Conservation (phyloP, 805 yeast genomes). For the Myxozyma kluyveri region DNA sequence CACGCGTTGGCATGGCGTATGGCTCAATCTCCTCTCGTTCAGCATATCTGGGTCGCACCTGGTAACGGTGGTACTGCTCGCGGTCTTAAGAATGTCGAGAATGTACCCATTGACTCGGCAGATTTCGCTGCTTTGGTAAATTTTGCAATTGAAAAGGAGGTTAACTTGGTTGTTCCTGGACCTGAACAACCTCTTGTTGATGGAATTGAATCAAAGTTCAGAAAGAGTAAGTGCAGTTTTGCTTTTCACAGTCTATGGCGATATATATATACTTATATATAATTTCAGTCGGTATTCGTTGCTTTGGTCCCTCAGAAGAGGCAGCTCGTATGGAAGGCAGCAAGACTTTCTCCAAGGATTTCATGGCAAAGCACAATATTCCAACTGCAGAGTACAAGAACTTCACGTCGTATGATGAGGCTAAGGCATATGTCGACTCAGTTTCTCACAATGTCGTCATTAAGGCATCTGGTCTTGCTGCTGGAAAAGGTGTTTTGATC, state of each 20-base stretch:
- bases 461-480: conserved; percentile 97
- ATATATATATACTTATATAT: background rate
- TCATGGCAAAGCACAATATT: conserved; percentile 86
- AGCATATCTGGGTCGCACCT: conserved; percentile 83
- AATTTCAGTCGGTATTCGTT: conserved; percentile 76
- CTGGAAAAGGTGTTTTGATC: conserved; percentile 96
- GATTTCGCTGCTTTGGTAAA: conserved; percentile 68
- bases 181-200: conserved; percentile 99
- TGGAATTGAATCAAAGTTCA: conserved; percentile 73
- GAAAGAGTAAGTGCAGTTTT: conserved; percentile 38
- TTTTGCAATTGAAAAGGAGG: conserved; percentile 66
- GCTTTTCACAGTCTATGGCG: background rate
- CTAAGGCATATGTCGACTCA: conserved; percentile 63
- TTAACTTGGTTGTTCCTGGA: conserved; percentile 86
- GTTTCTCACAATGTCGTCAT: conserved; percentile 78
- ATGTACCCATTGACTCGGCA: conserved; percentile 66
- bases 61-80: conserved; percentile 81
- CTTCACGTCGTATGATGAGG: conserved; percentile 73
- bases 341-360: conserved; percentile 87
- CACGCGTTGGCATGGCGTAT: conserved; percentile 94
- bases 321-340: conserved; percentile 98
- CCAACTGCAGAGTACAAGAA: conserved; percentile 90
- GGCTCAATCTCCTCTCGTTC: conserved; percentile 70
- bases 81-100: conserved; percentile 55
- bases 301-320: conserved; percentile 88